These are phyloP conservation scores for Coemansia sp. DNA, from an alignment of 192 early-diverging fungal species.

Conservation along the genomic window DNA sequence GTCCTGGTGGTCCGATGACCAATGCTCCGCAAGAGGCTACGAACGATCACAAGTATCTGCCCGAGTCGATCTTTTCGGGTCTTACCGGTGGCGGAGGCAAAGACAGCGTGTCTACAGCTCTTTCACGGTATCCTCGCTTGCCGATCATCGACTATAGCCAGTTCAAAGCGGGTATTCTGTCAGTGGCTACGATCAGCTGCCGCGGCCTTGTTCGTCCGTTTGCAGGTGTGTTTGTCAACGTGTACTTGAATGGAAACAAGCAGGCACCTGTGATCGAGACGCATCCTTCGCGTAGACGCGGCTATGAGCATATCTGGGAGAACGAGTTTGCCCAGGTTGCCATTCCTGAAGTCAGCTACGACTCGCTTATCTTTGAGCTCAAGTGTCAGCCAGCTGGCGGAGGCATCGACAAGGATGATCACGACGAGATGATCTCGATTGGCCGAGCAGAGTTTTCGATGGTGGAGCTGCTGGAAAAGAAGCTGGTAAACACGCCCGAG, in stretches of 20 bases:
- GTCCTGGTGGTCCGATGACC: constrained; percentile 5
- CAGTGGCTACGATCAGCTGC: constrained; percentile 44
- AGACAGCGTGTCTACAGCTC: constrained; percentile 40
- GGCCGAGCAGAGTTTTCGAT: constrained; percentile 51
- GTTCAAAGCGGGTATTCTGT: constrained; percentile 52
- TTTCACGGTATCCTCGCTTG: constrained; percentile 51
- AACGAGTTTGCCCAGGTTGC: constrained; percentile 51
- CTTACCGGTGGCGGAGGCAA: constrained; percentile 27
- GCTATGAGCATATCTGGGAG: constrained; percentile 55
- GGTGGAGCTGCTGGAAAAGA: constrained; percentile 45
- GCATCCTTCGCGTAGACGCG: constrained; percentile 46
- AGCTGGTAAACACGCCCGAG: constrained; percentile 49
- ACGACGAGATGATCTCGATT: constrained; percentile 55
- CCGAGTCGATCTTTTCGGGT: constrained; percentile 52
- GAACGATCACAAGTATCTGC: constrained; percentile 1
- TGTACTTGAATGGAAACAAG: constrained; percentile 47
- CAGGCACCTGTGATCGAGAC: constrained; percentile 53
- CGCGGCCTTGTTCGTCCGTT: constrained; percentile 53
- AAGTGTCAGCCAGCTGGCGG: constrained; percentile 43
- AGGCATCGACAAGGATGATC: constrained; percentile 12
- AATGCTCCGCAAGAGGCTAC: constrained; percentile 1
- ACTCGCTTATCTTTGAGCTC: constrained; percentile 43
- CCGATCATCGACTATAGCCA: constrained; percentile 53
- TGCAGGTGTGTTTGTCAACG: constrained; percentile 54
- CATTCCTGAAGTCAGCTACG: constrained; percentile 36